Conservation (phyloP, 495 filamentous ascomycete species). For the Penicillium fimorum region DNA sequence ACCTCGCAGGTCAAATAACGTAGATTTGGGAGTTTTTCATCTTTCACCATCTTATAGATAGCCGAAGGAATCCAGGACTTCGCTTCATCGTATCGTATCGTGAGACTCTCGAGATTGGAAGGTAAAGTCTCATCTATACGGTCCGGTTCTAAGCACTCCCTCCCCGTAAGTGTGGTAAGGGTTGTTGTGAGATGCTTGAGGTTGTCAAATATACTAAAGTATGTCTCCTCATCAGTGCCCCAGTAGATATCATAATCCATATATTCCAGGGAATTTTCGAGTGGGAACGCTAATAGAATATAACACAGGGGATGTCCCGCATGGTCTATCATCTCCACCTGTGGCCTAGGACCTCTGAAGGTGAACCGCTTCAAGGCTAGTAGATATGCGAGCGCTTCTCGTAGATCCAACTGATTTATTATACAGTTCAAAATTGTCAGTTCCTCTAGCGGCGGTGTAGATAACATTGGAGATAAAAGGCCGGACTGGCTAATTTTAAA, state of each 20-base stretch:
- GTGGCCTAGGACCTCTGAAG: neutral
- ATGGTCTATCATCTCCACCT: neutral
- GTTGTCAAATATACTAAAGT: neutral
- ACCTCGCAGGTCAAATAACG: slow-evolving; percentile 1
- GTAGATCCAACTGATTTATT: neutral
- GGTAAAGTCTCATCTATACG: neutral
- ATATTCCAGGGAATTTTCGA: neutral
- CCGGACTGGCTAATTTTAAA: neutral
- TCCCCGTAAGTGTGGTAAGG: neutral
- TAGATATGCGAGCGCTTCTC: neutral
- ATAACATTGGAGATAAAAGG: neutral
- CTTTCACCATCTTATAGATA: neutral
- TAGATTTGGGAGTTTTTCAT: neutral
- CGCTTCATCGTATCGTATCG: neutral
- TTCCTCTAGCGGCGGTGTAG: neutral
- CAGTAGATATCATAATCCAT: slow-evolving; percentile 6
- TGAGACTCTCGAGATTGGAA: neutral
- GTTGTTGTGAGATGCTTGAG: slow-evolving; percentile 6
- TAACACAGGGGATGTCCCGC: neutral
- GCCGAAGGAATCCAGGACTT: neutral
- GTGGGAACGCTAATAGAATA: neutral
- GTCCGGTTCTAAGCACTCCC: neutral
- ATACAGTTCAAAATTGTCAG: slow-evolving; percentile 1
- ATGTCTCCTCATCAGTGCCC: neutral
- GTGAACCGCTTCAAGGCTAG: slow-evolving; percentile 1